Evolutionary conservation across 345 rosid genomes (phyloP), one percentile per base, ranked within the genome.

Genomic region (Populus simonii): DNA sequence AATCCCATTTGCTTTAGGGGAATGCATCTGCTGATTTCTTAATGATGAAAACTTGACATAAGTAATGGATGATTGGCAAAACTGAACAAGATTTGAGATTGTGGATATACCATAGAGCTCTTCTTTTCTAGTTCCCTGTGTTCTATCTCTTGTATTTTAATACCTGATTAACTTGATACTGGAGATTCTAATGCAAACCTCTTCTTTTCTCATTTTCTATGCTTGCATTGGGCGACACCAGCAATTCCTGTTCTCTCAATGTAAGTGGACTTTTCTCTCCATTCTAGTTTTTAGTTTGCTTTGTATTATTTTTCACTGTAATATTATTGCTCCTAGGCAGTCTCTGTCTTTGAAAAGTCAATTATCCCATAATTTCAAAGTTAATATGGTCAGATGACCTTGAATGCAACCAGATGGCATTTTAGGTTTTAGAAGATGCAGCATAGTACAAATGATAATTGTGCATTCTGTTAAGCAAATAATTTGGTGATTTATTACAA

Each of bases 191-290:
- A 87, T 71, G 27, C 61, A 7, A 78, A 66, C 80, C 72, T 83
- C 41, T 79, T 77, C 73, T 78, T 82, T 82, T 80, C 66, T 72
- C 71, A 68, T 81, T 61, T 83, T 82, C 76, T 80, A 70, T 86
- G 85, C 83, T 73, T 85, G 87, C 80, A 70, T 80, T 67, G 78
- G 87, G 85, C 71, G 51, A 82, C 84, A 74, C 80, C 98, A 96
- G 99, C 97, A 78, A 96, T 96, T 81, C 99, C 99, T 78, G 90
- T 96, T 81, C 90, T 96, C 69, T 96, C 99, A 85, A 91, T 87
- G 99, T 96, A 89, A 90, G 98, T 91, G 72, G 47, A 80, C 71
- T 76, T 82, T 70, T 69, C 29, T 51, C 79, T 72, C 62, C 71
- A 33, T 66, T 35, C 23, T 3, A 68, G 33, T 6, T 12, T 59